Base-by-base conservation (phyloP, 2,329 filamentous ascomycete genomes). In the Fusarium sp. region DNA sequence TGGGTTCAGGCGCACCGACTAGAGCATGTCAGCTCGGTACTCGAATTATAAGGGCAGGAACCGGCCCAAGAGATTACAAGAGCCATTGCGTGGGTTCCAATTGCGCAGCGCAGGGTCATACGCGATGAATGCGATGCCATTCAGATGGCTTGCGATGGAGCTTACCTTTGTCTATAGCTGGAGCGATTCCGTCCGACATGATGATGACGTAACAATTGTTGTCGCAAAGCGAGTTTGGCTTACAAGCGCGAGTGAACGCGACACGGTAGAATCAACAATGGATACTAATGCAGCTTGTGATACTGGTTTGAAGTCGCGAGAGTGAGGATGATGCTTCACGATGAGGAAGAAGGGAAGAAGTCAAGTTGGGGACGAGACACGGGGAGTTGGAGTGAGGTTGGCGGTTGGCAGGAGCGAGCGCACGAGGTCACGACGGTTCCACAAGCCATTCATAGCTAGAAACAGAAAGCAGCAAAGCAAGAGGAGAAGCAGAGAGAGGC, bases 121-220 rank as follows among this genome's bases (percentile, higher is more conserved):
- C 31, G 42, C 52, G 56, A 58, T 57, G 41, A 13, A 44, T 44
- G 18, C 7, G 30, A 40, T 42, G 44, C 57, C 55, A 59, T 56
- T 68, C 47, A 51, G 60, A 69, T 62, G 55, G 51, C 38, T 60
- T 26, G 45, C 46, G 64, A 74, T 61, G 60, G 50, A 57, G 51
- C 59, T 65, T 76, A 79, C 77, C 77, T 79, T 77, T 78, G 72
- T 77, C 77, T 72, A 78, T 72, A 65, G 77, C 76, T 69, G 75
- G 74, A 56, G 75, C 72, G 63, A 75, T 75, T 68, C 72, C 74
- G 76, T 79, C 76, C 60, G 77, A 72, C 77, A 79, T 79, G 72
- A 54, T 63, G 76, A 75, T 76, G 74, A 77, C 73, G 76, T 77
- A 77, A 77, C 72, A 69, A 60, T 41, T 57, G 62, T 38, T 56